Base-by-base conservation (phyloP, 2,329 filamentous ascomycete genomes). In the Elsinoe batatas region DNA sequence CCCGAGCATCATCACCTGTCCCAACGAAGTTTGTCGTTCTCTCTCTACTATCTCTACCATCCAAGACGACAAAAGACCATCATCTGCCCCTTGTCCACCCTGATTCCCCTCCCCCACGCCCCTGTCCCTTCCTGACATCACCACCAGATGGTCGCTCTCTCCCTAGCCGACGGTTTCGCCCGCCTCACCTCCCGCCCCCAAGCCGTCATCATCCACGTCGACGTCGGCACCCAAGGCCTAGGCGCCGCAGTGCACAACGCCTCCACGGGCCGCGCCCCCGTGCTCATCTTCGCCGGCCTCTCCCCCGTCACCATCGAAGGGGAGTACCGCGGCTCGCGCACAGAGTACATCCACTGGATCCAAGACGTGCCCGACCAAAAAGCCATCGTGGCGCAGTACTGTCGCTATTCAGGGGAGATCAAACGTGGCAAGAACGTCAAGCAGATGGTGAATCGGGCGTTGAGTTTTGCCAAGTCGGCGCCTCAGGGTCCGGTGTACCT, bases 341-440 rank as follows among this genome's bases (percentile, higher is more conserved):
- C 86, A 1, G 88, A 91, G 69, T 91, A 88, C 67, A 91, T 90
- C 62, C 87, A 91, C 68, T 91, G 87, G 86, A 85, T 91, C 32
- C 87, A 91, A 64, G 86, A 91, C 68, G 84, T 90, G 2, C 87
- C 85, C 0, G 86, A 91, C 64, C 88, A 91, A 68, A 88, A 85
- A 67, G 79, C 83, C 63, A 91, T 95, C 58, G 74, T 95, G 3
- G 75, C 80, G 0, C 89, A 95, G 72, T 95, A 95, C 69, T 95
- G 90, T 67, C 80, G 89, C 8, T 95, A 93, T 65, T 74, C 84
- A 0, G 88, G 78, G 3, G 90, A 95, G 72, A 83, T 95, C 69
- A 91, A 90, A 72, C 85, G 85, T 2, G 88, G 88, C 13, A 80
- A 80, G 65, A 95, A 94, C 64, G 81, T 94, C 58, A 94, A 94